Percentiles rank a stretch among this genome's conserved stretches.
Conservation (phyloP, 2,329 filamentous ascomycete genomes). For the Sarocladiaceae sp. region DNA sequence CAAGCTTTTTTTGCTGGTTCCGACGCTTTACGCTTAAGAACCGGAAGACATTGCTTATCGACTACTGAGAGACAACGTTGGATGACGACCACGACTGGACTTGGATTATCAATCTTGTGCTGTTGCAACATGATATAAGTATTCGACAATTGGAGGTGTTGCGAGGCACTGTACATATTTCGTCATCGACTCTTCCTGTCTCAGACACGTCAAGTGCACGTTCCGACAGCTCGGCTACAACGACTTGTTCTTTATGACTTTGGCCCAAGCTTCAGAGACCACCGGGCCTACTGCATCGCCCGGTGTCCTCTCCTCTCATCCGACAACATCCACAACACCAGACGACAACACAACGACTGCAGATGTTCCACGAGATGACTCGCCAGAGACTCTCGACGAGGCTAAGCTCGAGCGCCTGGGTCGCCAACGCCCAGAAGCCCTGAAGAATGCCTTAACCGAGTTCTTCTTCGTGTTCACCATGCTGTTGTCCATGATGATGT, state of each 20-base stretch:
- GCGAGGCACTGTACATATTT: not conserved
- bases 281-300: not conserved
- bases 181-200: not conserved
- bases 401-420: slow-evolving; percentile 55
- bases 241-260: not conserved
- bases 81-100: slow-evolving; percentile 1
- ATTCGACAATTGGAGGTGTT: not conserved
- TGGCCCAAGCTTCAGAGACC: not conserved
- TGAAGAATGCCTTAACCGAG: slow-evolving; percentile 51
- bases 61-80: not conserved
- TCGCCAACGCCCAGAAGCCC: slow-evolving; percentile 54
- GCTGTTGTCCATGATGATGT: slow-evolving; percentile 58
- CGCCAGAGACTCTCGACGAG: slow-evolving; percentile 9
- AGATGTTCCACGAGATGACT: slow-evolving; percentile 3
- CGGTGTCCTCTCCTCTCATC: not conserved
- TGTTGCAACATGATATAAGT: slow-evolving; percentile 1
- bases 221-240: too few species aligned
- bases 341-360: not conserved
- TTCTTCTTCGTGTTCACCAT: slow-evolving; percentile 59
- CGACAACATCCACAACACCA: not conserved
- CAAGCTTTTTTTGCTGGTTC: slow-evolving; percentile 1
- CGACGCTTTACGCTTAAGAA: too few species aligned
- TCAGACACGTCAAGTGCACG: not conserved
- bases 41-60: too few species aligned
- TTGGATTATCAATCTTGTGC: slow-evolving; percentile 4